These are phyloP conservation scores for Aspergillus cristatus DNA, from an alignment of 495 filamentous ascomycete species.

Conservation along the genomic window DNA sequence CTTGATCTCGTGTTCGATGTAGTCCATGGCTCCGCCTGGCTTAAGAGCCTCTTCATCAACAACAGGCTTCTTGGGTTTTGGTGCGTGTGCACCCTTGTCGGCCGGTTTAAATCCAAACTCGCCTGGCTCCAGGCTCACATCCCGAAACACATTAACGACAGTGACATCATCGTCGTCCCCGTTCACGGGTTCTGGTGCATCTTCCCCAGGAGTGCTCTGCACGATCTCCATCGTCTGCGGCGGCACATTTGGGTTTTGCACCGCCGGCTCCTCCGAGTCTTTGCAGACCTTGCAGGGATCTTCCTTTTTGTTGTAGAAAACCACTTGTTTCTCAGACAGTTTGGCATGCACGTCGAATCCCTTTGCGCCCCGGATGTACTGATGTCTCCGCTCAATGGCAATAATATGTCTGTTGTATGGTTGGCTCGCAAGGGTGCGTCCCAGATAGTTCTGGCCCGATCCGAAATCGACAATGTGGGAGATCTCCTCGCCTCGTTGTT, in stretches of 20 bases:
- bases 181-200: constrained; percentile 24
- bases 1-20: constrained; percentile 47
- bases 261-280: constrained; percentile 15
- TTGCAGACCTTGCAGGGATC: constrained; percentile 39
- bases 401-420: constrained; percentile 82
- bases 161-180: constrained; percentile 24
- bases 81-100: constrained; percentile 23
- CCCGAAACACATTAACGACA: constrained; percentile 29
- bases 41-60: constrained; percentile 3
- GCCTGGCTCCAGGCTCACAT: constrained; percentile 26
- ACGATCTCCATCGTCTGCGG: background rate
- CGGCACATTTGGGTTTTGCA: constrained; percentile 18
- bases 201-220: constrained; percentile 15
- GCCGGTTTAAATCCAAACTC: constrained; percentile 18
- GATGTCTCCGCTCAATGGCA: constrained; percentile 79
- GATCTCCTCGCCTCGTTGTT: constrained; percentile 45
- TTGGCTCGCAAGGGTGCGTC: constrained; percentile 70
- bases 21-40: constrained; percentile 36
- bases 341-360: constrained; percentile 69
- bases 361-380: constrained; percentile 78
- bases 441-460: constrained; percentile 92
- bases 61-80: constrained; percentile 4
- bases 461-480: constrained; percentile 94
- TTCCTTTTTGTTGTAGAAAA: constrained; percentile 63
- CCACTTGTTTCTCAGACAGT: constrained; percentile 52